These are phyloP conservation scores for Kurtzmaniella quercitrusa DNA, from an alignment of 1,139 yeast genomes.

Conservation along the genomic window DNA sequence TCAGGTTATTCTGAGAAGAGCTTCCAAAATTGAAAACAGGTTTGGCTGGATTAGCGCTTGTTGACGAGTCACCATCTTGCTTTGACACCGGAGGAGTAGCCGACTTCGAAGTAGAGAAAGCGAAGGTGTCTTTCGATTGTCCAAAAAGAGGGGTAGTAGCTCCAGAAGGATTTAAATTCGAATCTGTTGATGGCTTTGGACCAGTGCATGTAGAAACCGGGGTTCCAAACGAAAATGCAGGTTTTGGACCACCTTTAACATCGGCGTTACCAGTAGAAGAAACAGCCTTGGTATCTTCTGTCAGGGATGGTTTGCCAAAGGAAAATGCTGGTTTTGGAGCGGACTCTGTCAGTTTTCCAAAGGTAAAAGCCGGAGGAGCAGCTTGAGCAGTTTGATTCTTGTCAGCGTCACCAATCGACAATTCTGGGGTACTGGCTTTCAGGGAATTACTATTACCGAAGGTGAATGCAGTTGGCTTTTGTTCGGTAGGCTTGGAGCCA, in stretches of 20 bases:
- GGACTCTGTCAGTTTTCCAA: constrained; percentile 9
- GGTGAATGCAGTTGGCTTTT: constrained; percentile 7
- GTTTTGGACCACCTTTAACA: background rate
- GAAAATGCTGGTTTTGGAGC: constrained; percentile 2
- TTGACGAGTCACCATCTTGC: too few relatives aligned
- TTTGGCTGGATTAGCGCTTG: background rate
- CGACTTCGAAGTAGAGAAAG: background rate
- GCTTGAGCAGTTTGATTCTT: background rate
- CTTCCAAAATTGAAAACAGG: too few relatives aligned
- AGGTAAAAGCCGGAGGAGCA: constrained; percentile 10
- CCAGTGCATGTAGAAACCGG: background rate
- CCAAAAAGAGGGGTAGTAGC: background rate
- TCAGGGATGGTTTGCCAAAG: constrained; percentile 2
- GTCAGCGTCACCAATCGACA: constrained; percentile 3
- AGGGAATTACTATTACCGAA: constrained; percentile 9
- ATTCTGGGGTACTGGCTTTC: constrained; percentile 4
- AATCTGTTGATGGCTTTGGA: background rate
- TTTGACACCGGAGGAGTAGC: background rate
- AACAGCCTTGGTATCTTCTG: background rate
- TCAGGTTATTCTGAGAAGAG: too few relatives aligned
- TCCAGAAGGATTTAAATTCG: too few relatives aligned
- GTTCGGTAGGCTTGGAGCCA: constrained; percentile 7
- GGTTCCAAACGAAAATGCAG: constrained; percentile 1
- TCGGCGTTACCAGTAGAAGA: background rate
- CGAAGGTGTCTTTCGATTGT: background rate